Percentiles rank a stretch among this genome's conserved stretches.
Conservation (phyloP, 208 protist species). For the Tritrichomonas foetus region DNA sequence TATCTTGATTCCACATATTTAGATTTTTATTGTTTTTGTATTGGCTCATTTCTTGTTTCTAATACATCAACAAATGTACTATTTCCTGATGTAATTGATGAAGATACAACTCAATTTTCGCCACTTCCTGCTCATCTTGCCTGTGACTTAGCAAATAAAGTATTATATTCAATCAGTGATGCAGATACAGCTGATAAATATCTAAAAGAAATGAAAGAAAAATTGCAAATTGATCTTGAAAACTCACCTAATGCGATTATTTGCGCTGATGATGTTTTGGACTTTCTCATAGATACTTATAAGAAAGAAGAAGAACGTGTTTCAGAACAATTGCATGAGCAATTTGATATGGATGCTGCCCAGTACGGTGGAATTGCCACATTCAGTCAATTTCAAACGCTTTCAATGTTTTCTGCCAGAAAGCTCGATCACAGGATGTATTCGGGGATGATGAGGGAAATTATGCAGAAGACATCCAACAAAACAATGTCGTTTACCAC, state of each 20-base stretch:
- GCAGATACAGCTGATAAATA: not conserved
- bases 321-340: not conserved
- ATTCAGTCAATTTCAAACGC: conserved; percentile 20
- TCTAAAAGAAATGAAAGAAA: not conserved
- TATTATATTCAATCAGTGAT: not conserved
- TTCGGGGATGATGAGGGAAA: conserved; percentile 18
- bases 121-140: not conserved
- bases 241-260: not conserved
- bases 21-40: conserved; percentile 28
- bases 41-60: not conserved
- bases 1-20: not conserved
- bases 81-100: not conserved
- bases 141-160: not conserved
- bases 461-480: not conserved
- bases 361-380: not conserved
- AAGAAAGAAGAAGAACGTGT: not conserved
- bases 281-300: not conserved
- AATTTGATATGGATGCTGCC: conserved; percentile 20
- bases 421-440: not conserved
- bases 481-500: not conserved
- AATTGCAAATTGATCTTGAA: not conserved
- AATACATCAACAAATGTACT: not conserved
- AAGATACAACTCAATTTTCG: not conserved
- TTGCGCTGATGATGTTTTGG: not conserved
- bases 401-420: not conserved